phyloP scores from a whole-genome alignment of 805 yeast species.

The Suhomyces sp. region DNA sequence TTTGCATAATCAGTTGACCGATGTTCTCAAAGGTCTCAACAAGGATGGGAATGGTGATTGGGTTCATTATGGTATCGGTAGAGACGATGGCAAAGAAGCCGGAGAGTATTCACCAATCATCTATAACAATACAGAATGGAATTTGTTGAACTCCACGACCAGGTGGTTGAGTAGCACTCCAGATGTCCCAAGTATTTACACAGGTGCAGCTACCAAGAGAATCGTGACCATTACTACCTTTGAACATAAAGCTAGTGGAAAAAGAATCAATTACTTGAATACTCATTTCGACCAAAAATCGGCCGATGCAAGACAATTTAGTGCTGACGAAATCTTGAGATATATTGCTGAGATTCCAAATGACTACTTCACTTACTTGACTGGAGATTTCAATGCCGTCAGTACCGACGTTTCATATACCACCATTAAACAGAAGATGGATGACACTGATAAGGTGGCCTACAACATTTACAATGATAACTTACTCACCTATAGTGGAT shows the following conservation, averaged over 20 bases:
- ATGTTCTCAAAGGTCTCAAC: slow-evolving; percentile 35
- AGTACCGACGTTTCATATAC: slow-evolving; percentile 16
- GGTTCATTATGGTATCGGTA: slow-evolving; percentile 45
- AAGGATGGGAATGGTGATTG: slow-evolving; percentile 20
- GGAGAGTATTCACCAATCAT: slow-evolving; percentile 55
- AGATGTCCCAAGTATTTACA: slow-evolving; percentile 47
- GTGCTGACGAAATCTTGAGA: slow-evolving; percentile 38
- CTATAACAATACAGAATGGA: slow-evolving; percentile 37
- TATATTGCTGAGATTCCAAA: slow-evolving; percentile 20
- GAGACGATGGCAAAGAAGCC: slow-evolving; percentile 48
- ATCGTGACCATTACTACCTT: slow-evolving; percentile 38
- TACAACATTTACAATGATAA: slow-evolving; percentile 19
- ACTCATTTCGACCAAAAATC: slow-evolving; percentile 54
- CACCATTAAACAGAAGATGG: slow-evolving; percentile 37
- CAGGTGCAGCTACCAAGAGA: slow-evolving; percentile 46
- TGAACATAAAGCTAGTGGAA: slow-evolving; percentile 12
- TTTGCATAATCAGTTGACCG: slow-evolving; percentile 41
- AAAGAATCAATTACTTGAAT: slow-evolving; percentile 34
- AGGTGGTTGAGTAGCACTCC: slow-evolving; percentile 58
- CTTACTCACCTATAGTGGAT: slow-evolving; percentile 42
- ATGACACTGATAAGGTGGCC: slow-evolving; percentile 20
- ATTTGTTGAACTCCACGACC: slow-evolving; percentile 38
- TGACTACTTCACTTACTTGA: slow-evolving; percentile 37
- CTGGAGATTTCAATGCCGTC: slow-evolving; percentile 56
- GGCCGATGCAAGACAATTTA: slow-evolving; percentile 41